Percentiles rank a stretch among this genome's conserved stretches.
These are phyloP conservation scores for Rhodotorula toruloides DNA, from an alignment of 768 basidiomycete species.

Conservation along the genomic window DNA sequence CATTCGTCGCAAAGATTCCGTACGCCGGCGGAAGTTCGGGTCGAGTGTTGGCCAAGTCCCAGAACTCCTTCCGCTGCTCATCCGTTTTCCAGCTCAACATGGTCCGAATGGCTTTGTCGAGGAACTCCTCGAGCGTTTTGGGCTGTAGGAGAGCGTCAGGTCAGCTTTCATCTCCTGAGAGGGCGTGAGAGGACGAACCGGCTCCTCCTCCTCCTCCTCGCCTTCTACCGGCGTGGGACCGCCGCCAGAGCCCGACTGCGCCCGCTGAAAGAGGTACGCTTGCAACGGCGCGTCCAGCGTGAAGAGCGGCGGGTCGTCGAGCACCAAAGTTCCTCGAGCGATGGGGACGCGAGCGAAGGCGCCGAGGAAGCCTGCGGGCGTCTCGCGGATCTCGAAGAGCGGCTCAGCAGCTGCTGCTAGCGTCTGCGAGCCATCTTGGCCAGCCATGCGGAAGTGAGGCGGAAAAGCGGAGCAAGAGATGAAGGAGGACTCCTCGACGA, in stretches of 20 bases:
- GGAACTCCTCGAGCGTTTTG: conserved; percentile 27
- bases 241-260: background rate
- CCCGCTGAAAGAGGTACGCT: conserved; percentile 33
- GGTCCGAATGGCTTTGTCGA: conserved; percentile 22
- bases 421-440: background rate
- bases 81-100: conserved; percentile 21
- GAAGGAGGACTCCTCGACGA: no score
- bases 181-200: no score
- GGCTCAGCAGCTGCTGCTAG: no score
- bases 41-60: conserved; percentile 27
- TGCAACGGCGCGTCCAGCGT: conserved; percentile 30
- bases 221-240: conserved; percentile 33
- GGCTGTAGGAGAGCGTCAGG: no score
- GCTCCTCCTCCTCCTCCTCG: conserved; percentile 21
- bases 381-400: conserved; percentile 9
- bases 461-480: background rate
- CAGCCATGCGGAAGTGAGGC: no score
- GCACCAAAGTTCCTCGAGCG: conserved; percentile 11
- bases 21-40: conserved; percentile 15
- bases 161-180: no score
- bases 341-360: conserved; percentile 17
- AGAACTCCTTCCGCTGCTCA: conserved; percentile 19
- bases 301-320: conserved; percentile 30
- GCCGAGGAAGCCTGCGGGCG: conserved; percentile 23
- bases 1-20: conserved; percentile 35